Base-by-base conservation (phyloP, 2,329 filamentous ascomycete genomes). In the Trichoderma lentiforme region DNA sequence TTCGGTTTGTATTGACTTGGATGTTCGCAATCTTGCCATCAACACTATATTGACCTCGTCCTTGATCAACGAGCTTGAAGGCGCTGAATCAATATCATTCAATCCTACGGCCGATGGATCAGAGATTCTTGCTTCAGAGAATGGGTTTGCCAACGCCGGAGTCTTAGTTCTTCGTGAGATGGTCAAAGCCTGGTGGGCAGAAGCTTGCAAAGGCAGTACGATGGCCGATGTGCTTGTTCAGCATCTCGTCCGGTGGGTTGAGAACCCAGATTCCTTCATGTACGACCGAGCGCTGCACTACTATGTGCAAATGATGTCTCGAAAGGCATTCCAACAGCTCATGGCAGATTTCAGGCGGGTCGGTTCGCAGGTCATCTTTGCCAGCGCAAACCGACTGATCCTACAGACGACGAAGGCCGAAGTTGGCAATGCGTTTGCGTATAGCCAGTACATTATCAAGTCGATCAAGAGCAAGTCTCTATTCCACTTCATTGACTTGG, bases 161-260 rank as follows among this genome's bases (percentile, higher is more conserved):
- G 93, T 98, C 5, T 88, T 91, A 7, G 96, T 99, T 0, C 86
- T 99, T 4, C 92, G 96, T 15, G 97, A 98, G 77, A 98, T 99
- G 95, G 96, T 99, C 76, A 97, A 98, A 81, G 89, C 93, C 3
- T 99, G 97, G 97, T 99, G 96, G 96, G 88, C 92, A 1, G 95
- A 99, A 81, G 97, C 96, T 6, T 96, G 93, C 79, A 90, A 90
- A 73, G 94, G 94, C 47, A 97, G 93, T 77, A 92, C 90, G 53
- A 98, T 99, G 94, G 97, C 97, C 0, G 96, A 99, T 82, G 90
- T 98, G 70, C 94, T 99, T 86, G 96, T 99, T 1, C 95, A 97
- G 79, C 95, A 99, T 81, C 87, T 99, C 5, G 94, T 99, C 24
- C 92, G 97, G 74, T 99, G 97, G 97, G 94, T 98, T 2, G 94